These are phyloP conservation scores for Kazachstania bromeliacearum DNA, from an alignment of 805 yeast species.

Conservation along the genomic window DNA sequence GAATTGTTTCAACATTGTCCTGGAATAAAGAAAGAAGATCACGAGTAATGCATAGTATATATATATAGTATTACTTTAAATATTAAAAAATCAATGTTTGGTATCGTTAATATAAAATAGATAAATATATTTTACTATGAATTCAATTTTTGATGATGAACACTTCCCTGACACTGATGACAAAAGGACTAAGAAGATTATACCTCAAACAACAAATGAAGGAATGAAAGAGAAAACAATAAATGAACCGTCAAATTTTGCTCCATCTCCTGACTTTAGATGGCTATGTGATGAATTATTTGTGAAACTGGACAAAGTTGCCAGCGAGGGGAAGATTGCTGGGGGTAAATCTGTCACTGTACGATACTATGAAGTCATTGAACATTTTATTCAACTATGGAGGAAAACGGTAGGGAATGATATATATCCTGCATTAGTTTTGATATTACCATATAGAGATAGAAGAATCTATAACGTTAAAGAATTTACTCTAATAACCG, in stretches of 20 bases:
- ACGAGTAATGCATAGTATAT: conserved; percentile 26
- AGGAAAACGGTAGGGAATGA: conserved; percentile 47
- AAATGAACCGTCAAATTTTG: conserved; percentile 17
- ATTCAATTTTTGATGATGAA: too few relatives aligned
- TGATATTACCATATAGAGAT: conserved; percentile 58
- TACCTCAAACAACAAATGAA: too few relatives aligned
- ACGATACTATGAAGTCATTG: conserved; percentile 25
- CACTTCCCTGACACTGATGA: too few relatives aligned
- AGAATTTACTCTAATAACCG: conserved; percentile 49
- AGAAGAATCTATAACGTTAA: conserved; percentile 51
- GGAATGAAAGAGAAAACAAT: background rate
- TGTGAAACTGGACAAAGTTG: conserved; percentile 20
- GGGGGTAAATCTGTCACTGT: conserved; percentile 14
- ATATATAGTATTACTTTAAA: too few relatives aligned
- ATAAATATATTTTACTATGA: too few relatives aligned
- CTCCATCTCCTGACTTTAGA: conserved; percentile 31
- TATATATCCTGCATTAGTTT: conserved; percentile 55
- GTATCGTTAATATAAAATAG: too few relatives aligned
- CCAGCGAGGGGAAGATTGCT: conserved; percentile 4
- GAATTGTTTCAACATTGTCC: conserved; percentile 41
- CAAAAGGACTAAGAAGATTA: too few relatives aligned
- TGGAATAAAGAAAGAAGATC: conserved; percentile 38
- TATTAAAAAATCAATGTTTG: too few relatives aligned
- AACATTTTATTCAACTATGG: conserved; percentile 42
- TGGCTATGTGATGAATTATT: conserved; percentile 31